Conservation (phyloP, 495 filamentous ascomycete genomes). For the Hypoxylon lienhwacheense region DNA sequence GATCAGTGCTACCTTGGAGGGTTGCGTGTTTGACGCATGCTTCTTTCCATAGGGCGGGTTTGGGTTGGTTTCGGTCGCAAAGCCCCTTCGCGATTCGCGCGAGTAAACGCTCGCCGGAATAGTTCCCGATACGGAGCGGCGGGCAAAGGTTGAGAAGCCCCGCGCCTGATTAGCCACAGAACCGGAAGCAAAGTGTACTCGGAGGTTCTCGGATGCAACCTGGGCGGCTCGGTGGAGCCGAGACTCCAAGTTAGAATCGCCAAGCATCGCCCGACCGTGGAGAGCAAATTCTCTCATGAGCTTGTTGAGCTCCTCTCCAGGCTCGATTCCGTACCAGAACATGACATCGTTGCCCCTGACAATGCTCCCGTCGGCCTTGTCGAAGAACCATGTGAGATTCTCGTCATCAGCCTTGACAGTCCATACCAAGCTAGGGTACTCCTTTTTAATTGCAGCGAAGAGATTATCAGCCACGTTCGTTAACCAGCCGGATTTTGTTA, state of each 20-base stretch:
- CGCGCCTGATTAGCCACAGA: constrained; percentile 37
- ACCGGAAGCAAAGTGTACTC: constrained; percentile 36
- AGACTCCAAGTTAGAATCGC: constrained; percentile 85
- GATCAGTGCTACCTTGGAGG: constrained; percentile 85
- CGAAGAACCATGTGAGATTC: constrained; percentile 98
- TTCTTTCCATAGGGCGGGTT: constrained; percentile 96
- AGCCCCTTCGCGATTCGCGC: constrained; percentile 19
- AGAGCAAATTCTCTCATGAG: constrained; percentile 86
- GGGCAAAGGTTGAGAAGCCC: constrained; percentile 35
- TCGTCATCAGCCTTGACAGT: constrained; percentile 97
- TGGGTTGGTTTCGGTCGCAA: constrained; percentile 68
- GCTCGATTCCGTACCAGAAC: constrained; percentile 95
- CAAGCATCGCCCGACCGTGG: constrained; percentile 85
- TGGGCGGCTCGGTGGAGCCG: constrained; percentile 77
- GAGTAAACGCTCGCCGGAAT: constrained; percentile 21
- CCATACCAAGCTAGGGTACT: constrained; percentile 90
- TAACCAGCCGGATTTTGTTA: constrained; percentile 93
- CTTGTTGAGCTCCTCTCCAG: constrained; percentile 79
- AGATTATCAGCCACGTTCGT: constrained; percentile 98
- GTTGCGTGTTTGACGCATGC: constrained; percentile 80
- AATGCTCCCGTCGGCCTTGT: constrained; percentile 92
- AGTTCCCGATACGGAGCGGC: constrained; percentile 28
- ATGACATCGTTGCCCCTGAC: constrained; percentile 83
- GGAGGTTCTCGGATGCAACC: constrained; percentile 52
- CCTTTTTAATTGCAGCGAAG: constrained; percentile 89